Base-by-base conservation (phyloP, 768 basidiomycete genomes). In the Leccinum ochraceum region DNA sequence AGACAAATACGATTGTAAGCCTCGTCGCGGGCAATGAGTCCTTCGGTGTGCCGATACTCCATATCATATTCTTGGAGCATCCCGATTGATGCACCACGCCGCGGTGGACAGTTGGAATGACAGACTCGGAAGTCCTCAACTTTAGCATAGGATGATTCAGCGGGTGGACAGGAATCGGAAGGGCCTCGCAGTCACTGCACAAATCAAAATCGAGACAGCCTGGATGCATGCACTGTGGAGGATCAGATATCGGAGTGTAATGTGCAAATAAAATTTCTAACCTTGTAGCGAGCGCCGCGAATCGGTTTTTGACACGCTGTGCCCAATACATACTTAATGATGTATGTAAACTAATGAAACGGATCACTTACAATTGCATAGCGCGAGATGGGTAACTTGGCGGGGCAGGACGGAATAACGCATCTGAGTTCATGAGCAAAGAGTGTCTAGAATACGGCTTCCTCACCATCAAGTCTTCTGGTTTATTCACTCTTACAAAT, bases 201-300 rank as follows among this genome's bases (percentile, higher is more conserved):
- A 95, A 79, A 67, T 95, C 94, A 65, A 86, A 94, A 71, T 94
- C 90, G 0, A 82, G 80, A 74, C 94, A 95, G 4, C 77, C 75
- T 14, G 84, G 79, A 68, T 93, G 86, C 84, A 92, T 86, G 75
- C 94, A 95, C 88, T 90, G 63, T 32, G n/a, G 36, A 14, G 44
- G 36, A 54, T 69, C n/a, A 60, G 58, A 59, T 1, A 8, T 20
- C 28, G 50, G 55, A 34, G 20, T 36, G 3, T n/a, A 1, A n/a
- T 17, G 9, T 39, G 1, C 22, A 52, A 48, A 22, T 39, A 53
- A 50, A 22, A 34, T 36, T 22, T 67, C 74, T 58, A 48, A 87
- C 89, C 80, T 94, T 94, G 75, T 85, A 94, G 16, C 92, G 86
- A 56, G 80, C 71, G 3, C 90, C 90, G 24, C 63, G 69, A 56